phyloP scores from a whole-genome alignment of 169 alveolate species.

The Plasmodium cynomolgi region DNA sequence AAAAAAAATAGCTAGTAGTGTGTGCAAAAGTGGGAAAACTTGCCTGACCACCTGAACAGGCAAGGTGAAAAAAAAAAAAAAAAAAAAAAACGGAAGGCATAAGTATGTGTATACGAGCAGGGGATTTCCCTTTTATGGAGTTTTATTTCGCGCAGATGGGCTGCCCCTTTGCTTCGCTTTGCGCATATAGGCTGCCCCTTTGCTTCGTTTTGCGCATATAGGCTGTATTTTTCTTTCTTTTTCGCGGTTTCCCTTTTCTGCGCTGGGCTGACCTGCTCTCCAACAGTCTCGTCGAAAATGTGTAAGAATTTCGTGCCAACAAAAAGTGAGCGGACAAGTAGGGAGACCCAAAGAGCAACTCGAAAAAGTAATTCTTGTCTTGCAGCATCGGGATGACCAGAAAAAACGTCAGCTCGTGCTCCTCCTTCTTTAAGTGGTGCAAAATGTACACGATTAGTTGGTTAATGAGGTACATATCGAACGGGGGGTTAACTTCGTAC shows the following conservation, averaged over 20 bases:
- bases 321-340: constrained; percentile 29
- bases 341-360: constrained; percentile 59
- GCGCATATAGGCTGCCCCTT: neutral
- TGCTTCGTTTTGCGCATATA: neutral
- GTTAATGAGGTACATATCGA: constrained; percentile 64
- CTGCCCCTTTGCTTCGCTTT: neutral
- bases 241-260: neutral
- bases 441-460: constrained; percentile 56
- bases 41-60: constrained; percentile 2
- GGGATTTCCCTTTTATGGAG: neutral
- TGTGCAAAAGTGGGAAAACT: neutral
- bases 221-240: neutral
- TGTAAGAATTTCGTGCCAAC: constrained; percentile 21
- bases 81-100: neutral
- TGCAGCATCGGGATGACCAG: constrained; percentile 35
- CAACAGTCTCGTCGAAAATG: constrained; percentile 64
- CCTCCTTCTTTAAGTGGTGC: constrained; percentile 43
- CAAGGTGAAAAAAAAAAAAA: neutral
- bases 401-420: constrained; percentile 49
- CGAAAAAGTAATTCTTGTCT: constrained; percentile 55
- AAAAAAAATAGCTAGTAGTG: neutral
- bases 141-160: neutral
- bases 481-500: constrained; percentile 74
- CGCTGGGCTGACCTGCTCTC: constrained; percentile 30
- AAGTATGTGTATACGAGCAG: neutral